A percentile compares a stretch with the other conserved stretches of the same genome.
These are phyloP conservation scores for Colletotrichum sublineola DNA, from an alignment of 2,329 filamentous ascomycete species.

Conservation along the genomic window DNA sequence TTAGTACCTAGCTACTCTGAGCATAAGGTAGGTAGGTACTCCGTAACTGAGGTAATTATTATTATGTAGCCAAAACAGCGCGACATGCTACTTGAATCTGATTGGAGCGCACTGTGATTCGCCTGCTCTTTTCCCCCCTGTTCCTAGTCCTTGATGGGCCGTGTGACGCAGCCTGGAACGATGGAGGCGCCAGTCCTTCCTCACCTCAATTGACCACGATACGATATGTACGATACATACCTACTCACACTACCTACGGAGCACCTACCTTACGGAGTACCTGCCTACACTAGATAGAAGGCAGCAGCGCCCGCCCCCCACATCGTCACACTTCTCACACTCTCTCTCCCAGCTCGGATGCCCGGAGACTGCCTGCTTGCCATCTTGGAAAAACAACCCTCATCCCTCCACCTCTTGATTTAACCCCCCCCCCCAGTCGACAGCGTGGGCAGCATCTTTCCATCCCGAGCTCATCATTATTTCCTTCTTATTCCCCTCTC, in stretches of 20 bases:
- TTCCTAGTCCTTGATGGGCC: conserved; percentile 1
- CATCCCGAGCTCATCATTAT: background rate
- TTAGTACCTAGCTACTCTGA: too few species aligned
- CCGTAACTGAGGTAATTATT: too few species aligned
- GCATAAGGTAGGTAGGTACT: too few species aligned
- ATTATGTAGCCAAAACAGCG: background rate
- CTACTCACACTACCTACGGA: too few species aligned
- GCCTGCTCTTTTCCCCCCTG: background rate
- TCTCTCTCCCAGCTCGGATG: conserved; percentile 8
- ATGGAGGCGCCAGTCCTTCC: conserved; percentile 24
- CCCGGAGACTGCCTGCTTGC: conserved; percentile 9
- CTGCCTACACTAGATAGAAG: too few species aligned
- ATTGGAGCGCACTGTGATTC: conserved; percentile 13
- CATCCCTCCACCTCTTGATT: background rate
- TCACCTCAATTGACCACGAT: too few species aligned
- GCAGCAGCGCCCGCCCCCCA: background rate
- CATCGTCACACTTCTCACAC: conserved; percentile 7
- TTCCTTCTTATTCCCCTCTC: background rate
- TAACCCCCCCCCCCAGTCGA: background rate
- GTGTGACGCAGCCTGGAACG: conserved; percentile 39
- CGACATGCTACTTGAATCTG: background rate
- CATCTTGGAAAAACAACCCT: background rate
- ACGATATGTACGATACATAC: too few species aligned
- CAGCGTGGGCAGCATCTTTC: background rate
- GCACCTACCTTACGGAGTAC: too few species aligned